Conservation (phyloP, 225 moss, liverwort and hornwort genomes). For the Asterella californica region DNA sequence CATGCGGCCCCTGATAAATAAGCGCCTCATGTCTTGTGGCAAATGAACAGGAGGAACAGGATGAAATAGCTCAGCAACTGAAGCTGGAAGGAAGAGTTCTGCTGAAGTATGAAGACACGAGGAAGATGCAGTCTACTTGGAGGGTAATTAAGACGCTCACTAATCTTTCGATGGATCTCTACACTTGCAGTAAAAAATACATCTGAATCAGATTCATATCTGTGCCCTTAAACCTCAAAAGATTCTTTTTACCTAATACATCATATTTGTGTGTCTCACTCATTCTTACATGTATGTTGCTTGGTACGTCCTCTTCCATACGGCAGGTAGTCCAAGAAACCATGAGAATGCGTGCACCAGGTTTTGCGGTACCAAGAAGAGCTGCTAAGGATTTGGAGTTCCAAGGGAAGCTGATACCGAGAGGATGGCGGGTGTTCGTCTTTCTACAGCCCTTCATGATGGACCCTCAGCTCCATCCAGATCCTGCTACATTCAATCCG, state of each 20-base stretch:
- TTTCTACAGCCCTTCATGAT: constrained; percentile 1
- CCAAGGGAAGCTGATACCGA: constrained; percentile 16
- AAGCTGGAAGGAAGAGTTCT: constrained; percentile 1
- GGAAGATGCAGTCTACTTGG: constrained; percentile 18
- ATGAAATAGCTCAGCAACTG: constrained; percentile 8
- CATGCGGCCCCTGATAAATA: too few species aligned
- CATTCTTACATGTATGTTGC: not conserved
- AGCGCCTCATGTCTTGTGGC: not conserved
- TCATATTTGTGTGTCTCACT: too few species aligned
- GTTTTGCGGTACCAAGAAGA: not conserved
- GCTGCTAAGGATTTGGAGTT: constrained; percentile 12
- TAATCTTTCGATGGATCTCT: too few species aligned
- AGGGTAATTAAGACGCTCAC: not conserved
- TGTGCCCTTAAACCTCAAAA: too few species aligned
- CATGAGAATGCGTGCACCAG: constrained; percentile 11
- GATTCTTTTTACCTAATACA: too few species aligned
- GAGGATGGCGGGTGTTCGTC: constrained; percentile 14
- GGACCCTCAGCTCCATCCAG: constrained; percentile 9
- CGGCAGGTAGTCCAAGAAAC: constrained; percentile 17
- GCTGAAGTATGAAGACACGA: constrained; percentile 9
- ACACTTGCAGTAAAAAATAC: too few species aligned
- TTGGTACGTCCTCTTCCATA: not conserved
- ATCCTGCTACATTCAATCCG: not conserved
- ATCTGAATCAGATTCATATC: too few species aligned
- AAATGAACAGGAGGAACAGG: constrained; percentile 9